Conservation (phyloP, 1,284 basidiomycete genomes). For the Rhodotorula glutinis region DNA sequence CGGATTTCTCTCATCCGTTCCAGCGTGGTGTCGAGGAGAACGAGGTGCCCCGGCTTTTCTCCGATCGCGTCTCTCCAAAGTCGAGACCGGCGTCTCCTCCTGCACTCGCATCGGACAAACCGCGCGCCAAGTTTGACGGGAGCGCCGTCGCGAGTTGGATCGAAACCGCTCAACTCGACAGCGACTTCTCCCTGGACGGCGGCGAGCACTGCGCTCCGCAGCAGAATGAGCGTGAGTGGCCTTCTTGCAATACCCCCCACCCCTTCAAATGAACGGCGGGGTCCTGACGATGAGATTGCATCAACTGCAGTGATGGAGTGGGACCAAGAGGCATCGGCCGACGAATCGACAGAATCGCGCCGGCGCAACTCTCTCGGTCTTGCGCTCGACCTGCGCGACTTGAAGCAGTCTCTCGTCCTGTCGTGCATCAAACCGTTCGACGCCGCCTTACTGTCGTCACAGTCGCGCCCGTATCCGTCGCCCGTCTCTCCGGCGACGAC, state of each 20-base stretch:
- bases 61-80: not conserved
- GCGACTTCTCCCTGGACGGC: constrained; percentile 1
- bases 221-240: not conserved
- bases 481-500: constrained; percentile 6
- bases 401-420: not conserved
- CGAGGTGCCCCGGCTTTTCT: no score
- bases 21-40: no score
- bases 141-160: not conserved
- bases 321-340: not conserved
- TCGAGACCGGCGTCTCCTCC: not conserved
- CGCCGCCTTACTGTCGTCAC: not conserved
- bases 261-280: no score
- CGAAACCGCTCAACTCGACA: not conserved
- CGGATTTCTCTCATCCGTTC: no score
- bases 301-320: not conserved
- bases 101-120: not conserved
- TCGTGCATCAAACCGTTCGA: not conserved
- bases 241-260: no score
- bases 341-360: not conserved
- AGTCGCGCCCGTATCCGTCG: constrained; percentile 3
- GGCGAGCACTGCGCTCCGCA: not conserved
- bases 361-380: constrained; percentile 10
- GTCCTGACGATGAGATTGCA: no score
- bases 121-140: not conserved
- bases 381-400: constrained; percentile 7